phyloP scores from a whole-genome alignment of 2,329 filamentous ascomycete species.

The Aspergillus calidoustus region DNA sequence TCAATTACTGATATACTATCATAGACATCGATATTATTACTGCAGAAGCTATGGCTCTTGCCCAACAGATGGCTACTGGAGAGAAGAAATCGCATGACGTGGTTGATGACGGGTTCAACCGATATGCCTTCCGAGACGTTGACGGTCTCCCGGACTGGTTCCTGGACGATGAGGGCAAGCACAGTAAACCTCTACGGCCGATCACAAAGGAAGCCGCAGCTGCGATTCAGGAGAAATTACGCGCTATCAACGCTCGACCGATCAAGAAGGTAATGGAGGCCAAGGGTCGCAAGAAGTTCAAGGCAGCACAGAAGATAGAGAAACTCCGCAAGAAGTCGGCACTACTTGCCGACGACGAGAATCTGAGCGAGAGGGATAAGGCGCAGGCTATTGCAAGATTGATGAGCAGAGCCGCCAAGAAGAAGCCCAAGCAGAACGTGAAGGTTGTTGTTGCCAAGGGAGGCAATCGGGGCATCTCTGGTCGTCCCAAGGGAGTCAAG shows the following conservation, averaged over 20 bases:
- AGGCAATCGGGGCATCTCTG: conserved; percentile 80
- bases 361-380: conserved; percentile 95
- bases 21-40: conserved; percentile 96
- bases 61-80: conserved; percentile 86
- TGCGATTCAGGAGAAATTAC: conserved; percentile 92
- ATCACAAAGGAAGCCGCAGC: conserved; percentile 86
- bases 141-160: conserved; percentile 98
- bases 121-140: conserved; percentile 83
- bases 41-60: conserved; percentile 98
- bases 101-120: conserved; percentile 92
- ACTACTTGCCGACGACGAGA: conserved; percentile 83
- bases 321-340: conserved; percentile 98
- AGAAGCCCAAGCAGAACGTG: conserved; percentile 81
- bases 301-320: conserved; percentile 86
- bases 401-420: conserved; percentile 79
- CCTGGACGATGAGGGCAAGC: conserved; percentile 83
- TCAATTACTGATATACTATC: conserved; percentile 27
- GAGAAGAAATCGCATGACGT: conserved; percentile 79
- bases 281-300: conserved; percentile 95
- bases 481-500: conserved; percentile 88
- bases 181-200: conserved; percentile 85
- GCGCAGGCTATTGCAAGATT: conserved; percentile 79
- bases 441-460: conserved; percentile 89
- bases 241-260: conserved; percentile 89
- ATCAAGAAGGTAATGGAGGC: conserved; percentile 99